Evolutionary conservation across 768 basidiomycete species (phyloP).

Genomic region (Russula ochroleuca): DNA sequence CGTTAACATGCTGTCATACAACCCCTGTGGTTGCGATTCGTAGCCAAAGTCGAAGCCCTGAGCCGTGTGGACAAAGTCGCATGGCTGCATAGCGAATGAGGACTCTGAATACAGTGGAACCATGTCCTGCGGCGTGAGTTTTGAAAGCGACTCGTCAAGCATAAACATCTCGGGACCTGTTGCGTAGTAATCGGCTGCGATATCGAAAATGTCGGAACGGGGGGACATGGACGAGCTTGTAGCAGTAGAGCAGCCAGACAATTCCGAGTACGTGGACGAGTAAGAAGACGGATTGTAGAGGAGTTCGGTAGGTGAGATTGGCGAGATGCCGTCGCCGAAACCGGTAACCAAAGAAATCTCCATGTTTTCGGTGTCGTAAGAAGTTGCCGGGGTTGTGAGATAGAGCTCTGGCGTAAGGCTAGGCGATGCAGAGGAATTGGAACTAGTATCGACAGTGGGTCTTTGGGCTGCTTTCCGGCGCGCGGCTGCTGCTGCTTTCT

Average conservation of each 20-base stretch:
- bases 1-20: conserved; percentile 13
- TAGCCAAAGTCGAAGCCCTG: conserved; percentile 20
- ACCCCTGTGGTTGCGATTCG: conserved; percentile 20
- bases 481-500: conserved; percentile 26
- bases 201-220: conserved; percentile 27
- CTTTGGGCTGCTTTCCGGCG: conserved; percentile 22
- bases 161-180: conserved; percentile 19
- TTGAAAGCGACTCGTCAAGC: conserved; percentile 26
- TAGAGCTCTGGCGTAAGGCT: conserved; percentile 13
- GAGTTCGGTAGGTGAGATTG: conserved; percentile 18
- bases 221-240: conserved; percentile 27
- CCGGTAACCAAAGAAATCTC: conserved; percentile 20
- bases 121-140: conserved; percentile 24
- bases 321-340: conserved; percentile 25
- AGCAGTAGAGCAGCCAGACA: conserved; percentile 20
- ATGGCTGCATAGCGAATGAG: conserved; percentile 15
- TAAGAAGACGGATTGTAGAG: conserved; percentile 11
- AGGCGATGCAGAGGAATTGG: conserved; percentile 21
- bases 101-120: conserved; percentile 20
- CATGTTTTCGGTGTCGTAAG: conserved; percentile 12
- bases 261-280: conserved; percentile 18
- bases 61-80: conserved; percentile 14
- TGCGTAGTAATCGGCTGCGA: conserved; percentile 22
- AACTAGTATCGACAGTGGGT: conserved; percentile 13
- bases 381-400: not conserved